A percentile compares a stretch with the other conserved stretches of the same genome.
Evolutionary conservation across 441 rosid genomes (phyloP).

Genomic region (Sinapis alba): DNA sequence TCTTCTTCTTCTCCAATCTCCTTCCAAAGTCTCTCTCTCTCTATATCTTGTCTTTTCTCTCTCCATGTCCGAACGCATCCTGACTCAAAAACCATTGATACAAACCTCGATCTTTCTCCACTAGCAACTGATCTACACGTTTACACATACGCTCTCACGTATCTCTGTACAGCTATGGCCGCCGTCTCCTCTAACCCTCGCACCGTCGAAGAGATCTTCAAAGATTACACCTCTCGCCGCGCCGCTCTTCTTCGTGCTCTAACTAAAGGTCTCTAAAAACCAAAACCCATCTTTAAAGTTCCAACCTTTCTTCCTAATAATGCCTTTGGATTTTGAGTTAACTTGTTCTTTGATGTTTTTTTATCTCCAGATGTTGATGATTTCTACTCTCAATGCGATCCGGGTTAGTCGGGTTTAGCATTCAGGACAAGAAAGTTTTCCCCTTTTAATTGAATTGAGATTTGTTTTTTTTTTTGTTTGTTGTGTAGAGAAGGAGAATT

Average conservation of each 20-base stretch:
- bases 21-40: conserved; percentile 24
- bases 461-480: neutral
- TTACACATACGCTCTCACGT: conserved; percentile 5
- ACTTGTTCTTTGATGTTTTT: neutral
- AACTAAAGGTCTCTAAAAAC: conserved; percentile 43
- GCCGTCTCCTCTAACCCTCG: conserved; percentile 52
- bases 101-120: conserved; percentile 34
- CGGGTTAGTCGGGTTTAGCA: conserved; percentile 41
- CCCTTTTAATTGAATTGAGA: neutral
- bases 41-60: conserved; percentile 20
- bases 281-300: neutral
- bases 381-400: conserved; percentile 58
- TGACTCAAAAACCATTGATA: conserved; percentile 28
- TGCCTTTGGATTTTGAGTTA: conserved; percentile 7
- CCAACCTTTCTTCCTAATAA: conserved; percentile 17
- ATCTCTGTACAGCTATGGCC: conserved; percentile 35
- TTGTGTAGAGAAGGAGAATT: conserved; percentile 55
- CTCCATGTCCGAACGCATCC: conserved; percentile 35
- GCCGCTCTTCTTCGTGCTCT: conserved; percentile 59
- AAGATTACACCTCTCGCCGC: conserved; percentile 52
- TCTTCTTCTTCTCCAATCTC: conserved; percentile 16
- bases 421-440: neutral
- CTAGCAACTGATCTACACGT: conserved; percentile 35
- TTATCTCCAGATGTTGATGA: conserved; percentile 53
- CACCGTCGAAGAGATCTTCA: conserved; percentile 59